Conservation (phyloP, 352 stramenopile species). For the Albugo laibachii region DNA sequence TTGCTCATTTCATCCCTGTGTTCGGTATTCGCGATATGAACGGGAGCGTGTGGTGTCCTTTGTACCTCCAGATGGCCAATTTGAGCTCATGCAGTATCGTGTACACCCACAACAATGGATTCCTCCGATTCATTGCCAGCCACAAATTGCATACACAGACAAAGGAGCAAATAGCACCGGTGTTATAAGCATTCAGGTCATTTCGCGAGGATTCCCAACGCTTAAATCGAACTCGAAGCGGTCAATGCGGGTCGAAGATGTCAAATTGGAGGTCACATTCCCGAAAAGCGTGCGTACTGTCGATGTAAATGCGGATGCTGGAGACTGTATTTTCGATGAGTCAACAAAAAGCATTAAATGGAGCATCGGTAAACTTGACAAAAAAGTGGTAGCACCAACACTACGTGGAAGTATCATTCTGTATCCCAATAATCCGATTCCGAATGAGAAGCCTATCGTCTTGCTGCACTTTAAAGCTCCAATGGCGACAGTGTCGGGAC, state of each 20-base stretch:
- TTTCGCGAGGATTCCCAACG: constrained; percentile 50
- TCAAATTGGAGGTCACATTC: constrained; percentile 91
- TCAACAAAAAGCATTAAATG: constrained; percentile 87
- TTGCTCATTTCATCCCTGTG: constrained; percentile 96
- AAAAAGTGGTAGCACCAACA: constrained; percentile 70
- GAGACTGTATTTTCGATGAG: constrained; percentile 90
- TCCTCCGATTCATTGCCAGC: constrained; percentile 78
- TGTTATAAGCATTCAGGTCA: constrained; percentile 51
- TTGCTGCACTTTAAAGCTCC: constrained; percentile 92
- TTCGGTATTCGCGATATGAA: constrained; percentile 92
- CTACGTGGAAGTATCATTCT: constrained; percentile 86
- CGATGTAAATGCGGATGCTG: constrained; percentile 84
- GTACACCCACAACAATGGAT: constrained; percentile 67
- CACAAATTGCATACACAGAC: constrained; percentile 67
- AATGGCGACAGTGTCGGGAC: constrained; percentile 87
- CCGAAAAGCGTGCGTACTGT: constrained; percentile 89
- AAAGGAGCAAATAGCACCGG: constrained; percentile 17
- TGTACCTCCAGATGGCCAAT: constrained; percentile 93
- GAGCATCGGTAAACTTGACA: constrained; percentile 88
- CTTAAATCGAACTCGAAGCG: constrained; percentile 67
- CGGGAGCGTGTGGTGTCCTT: constrained; percentile 93
- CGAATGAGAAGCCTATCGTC: constrained; percentile 87
- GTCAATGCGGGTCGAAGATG: constrained; percentile 70
- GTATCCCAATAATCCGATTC: constrained; percentile 56
- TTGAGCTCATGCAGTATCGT: constrained; percentile 85